Base-by-base conservation (phyloP, 2,329 filamentous ascomycete genomes). In the Westerdykella ornata region DNA sequence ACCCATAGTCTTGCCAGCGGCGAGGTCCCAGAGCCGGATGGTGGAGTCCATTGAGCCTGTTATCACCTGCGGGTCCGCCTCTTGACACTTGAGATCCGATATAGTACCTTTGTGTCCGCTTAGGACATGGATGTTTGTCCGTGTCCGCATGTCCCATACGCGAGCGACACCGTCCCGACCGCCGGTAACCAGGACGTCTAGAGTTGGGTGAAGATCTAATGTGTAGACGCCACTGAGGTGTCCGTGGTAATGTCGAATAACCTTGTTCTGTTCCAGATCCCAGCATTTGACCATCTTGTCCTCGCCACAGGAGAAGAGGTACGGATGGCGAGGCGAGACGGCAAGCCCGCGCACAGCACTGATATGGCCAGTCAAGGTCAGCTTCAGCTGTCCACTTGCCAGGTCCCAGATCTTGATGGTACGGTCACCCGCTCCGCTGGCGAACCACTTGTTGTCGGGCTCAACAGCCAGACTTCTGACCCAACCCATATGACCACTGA, bases 211-310 rank as follows among this genome's bases (percentile, higher is more conserved):
- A n/a, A 98, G 72, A 2, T 85, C 80, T 5, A 98, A 73, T 1
- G 89, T 89, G 69, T 98, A 98, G 3, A 98, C 92, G 49, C 92
- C 92, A 55, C 87, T 94, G 16, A 98, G 72, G 69, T 98, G 92
- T 14, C 94, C 94, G 65, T 98, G 92, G 66, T 97, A 98, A 68
- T 96, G 88, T 30, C 90, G 80, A 60, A 97, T 96, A 19, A 98
- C 92, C 68, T 96, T 96, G 72, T 98, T 98, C n/a, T 90, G 96
- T 68, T 98, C 92, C 51, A 98, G 72, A 71, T 98, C 92, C 92
- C 92, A 98, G 70, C 92, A 98, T 69, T 98, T 98, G 48, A 98
- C 92, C 89, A 96, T 96, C 73, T 98, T 98, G 66, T 98, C 92
- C 68, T 98, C 92, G 44, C 88, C 94, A 60, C 92, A 98, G 9